phyloP scores from a whole-genome alignment of 2,329 filamentous ascomycete species.

The Diaporthe batatas region DNA sequence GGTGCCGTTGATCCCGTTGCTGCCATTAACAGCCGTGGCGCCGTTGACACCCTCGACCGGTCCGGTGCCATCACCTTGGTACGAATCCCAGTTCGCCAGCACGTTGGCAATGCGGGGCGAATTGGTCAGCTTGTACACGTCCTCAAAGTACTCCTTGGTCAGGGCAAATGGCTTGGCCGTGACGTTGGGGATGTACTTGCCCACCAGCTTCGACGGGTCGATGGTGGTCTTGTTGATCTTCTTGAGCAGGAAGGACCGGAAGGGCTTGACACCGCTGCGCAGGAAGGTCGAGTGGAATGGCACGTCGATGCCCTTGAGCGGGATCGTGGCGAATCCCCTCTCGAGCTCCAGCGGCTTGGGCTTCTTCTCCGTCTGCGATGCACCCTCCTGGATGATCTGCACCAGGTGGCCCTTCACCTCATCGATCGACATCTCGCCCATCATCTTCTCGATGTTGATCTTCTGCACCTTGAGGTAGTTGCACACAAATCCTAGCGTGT shows the following conservation, averaged over 20 bases:
- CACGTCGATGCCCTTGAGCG: constrained; percentile 96
- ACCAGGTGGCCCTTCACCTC: constrained; percentile 91
- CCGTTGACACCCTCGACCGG: constrained; percentile 41
- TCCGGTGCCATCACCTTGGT: constrained; percentile 64
- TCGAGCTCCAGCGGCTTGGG: constrained; percentile 89
- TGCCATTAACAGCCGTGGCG: constrained; percentile 33
- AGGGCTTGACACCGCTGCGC: constrained; percentile 97
- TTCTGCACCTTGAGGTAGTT: constrained; percentile 98
- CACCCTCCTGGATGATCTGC: constrained; percentile 90
- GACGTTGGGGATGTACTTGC: constrained; percentile 99
- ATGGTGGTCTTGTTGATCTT: constrained; percentile 99
- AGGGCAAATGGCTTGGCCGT: constrained; percentile 95
- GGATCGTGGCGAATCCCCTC: constrained; percentile 96
- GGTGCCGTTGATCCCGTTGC: constrained; percentile 13
- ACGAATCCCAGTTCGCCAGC: constrained; percentile 88
- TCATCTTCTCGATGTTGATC: constrained; percentile 95
- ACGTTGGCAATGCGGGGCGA: constrained; percentile 81
- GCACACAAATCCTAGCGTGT: constrained; percentile 82
- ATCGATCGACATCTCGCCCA: constrained; percentile 86
- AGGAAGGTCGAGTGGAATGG: constrained; percentile 99
- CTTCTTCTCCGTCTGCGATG: constrained; percentile 89
- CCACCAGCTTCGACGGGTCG: constrained; percentile 94
- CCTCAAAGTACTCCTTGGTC: constrained; percentile 99
- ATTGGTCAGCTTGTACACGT: constrained; percentile 95
- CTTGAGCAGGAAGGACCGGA: constrained; percentile 98